phyloP scores from a whole-genome alignment of 805 yeast species.

The Candida ortonii region DNA sequence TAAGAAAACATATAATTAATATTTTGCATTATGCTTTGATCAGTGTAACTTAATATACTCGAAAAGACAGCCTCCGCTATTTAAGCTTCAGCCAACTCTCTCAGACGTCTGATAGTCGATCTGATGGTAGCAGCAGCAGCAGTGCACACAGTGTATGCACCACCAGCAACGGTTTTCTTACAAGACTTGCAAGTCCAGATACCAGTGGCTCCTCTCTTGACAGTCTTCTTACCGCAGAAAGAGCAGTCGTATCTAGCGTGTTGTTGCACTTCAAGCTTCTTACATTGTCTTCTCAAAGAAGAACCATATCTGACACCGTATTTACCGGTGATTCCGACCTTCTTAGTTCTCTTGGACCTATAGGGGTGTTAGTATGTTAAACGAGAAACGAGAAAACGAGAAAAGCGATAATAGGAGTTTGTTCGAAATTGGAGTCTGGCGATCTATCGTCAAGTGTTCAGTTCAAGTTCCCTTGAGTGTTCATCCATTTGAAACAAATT shows the following conservation, averaged over 20 bases:
- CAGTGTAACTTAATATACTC: conserved; percentile 16
- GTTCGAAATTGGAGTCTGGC: too few relatives aligned
- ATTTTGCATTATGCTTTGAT: conserved; percentile 15
- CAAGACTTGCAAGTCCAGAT: conserved; percentile 98
- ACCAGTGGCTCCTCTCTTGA: conserved; percentile 97
- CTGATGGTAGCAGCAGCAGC: conserved; percentile 99
- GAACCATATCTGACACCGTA: conserved; percentile 99
- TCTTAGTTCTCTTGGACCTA: conserved; percentile 99
- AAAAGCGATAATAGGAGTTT: too few relatives aligned
- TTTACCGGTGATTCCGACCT: conserved; percentile 99
- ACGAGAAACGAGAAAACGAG: too few relatives aligned
- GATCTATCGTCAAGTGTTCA: too few relatives aligned
- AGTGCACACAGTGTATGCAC: conserved; percentile 99
- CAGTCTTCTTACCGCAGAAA: conserved; percentile 99
- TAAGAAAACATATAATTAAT: conserved; percentile 11
- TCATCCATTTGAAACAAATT: too few relatives aligned
- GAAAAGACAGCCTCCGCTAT: conserved; percentile 19
- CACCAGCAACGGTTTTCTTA: conserved; percentile 98
- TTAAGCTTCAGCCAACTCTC: conserved; percentile 99
- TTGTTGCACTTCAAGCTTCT: conserved; percentile 98
- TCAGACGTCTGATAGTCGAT: conserved; percentile 99
- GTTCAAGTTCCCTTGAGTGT: too few relatives aligned
- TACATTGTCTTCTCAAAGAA: conserved; percentile 98
- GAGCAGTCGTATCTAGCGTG: conserved; percentile 99
- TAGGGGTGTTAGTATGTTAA: conserved; percentile 21